Evolutionary conservation across 1,139 yeast species (phyloP).

Genomic region (Debaryomycetaceae sp.): DNA sequence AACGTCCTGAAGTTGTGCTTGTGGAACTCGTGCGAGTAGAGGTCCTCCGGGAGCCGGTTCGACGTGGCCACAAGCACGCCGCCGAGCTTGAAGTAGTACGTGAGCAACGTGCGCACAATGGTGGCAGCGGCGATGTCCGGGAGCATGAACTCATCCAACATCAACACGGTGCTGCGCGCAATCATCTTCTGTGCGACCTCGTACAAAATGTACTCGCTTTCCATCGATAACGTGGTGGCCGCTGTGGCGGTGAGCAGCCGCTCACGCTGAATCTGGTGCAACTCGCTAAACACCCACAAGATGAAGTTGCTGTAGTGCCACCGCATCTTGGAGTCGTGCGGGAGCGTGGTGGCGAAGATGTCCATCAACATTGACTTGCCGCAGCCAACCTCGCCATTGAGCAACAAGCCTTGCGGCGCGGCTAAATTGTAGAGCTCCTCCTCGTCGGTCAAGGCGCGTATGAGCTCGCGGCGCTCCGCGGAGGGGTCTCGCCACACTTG

Average conservation of each 20-base stretch:
- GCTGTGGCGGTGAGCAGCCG: constrained; percentile 30
- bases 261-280: constrained; percentile 50
- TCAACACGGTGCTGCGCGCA: constrained; percentile 50
- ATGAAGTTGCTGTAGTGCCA: constrained; percentile 73
- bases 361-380: constrained; percentile 76
- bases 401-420: constrained; percentile 60
- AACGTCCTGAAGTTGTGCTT: constrained; percentile 55
- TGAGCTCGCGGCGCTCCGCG: constrained; percentile 29
- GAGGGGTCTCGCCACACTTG: too few species aligned
- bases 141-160: constrained; percentile 70
- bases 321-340: constrained; percentile 59
- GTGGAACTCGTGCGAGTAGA: constrained; percentile 62
- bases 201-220: constrained; percentile 61
- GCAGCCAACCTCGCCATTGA: constrained; percentile 74
- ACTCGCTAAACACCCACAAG: constrained; percentile 61
- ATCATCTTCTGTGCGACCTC: constrained; percentile 69
- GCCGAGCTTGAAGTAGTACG: constrained; percentile 66
- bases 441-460: constrained; percentile 54
- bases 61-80: constrained; percentile 74
- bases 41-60: constrained; percentile 65
- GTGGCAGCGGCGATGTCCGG: constrained; percentile 74
- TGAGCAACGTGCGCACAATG: constrained; percentile 58
- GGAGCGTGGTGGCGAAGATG: constrained; percentile 62
- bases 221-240: constrained; percentile 31
- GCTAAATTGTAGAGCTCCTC: constrained; percentile 55